These are phyloP conservation scores for Irpex sp. DNA, from an alignment of 1,284 basidiomycete species.

Conservation along the genomic window DNA sequence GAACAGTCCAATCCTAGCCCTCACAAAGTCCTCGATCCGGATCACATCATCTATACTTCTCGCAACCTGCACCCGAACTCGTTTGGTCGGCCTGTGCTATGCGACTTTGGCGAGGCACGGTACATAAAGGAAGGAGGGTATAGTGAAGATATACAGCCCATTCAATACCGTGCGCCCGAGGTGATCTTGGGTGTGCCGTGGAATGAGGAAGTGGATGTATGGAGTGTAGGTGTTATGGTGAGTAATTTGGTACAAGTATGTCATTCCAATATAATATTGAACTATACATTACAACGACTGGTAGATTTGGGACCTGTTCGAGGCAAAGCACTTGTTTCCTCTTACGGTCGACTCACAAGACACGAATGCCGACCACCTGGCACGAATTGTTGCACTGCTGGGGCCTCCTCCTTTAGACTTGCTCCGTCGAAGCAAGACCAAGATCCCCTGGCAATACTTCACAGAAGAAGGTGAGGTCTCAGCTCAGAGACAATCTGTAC, in stretches of 20 bases:
- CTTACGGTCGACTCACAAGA: not conserved
- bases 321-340: not conserved
- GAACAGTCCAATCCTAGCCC: not conserved
- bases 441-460: not conserved
- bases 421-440: not conserved
- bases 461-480: not conserved
- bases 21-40: not conserved
- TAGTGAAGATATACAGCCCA: not conserved
- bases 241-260: not conserved
- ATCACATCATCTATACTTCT: not conserved
- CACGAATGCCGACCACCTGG: not conserved
- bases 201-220: conserved; percentile 18
- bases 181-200: conserved; percentile 14
- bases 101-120: conserved; percentile 6
- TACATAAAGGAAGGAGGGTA: not conserved
- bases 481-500: not conserved
- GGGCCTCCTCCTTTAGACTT: not conserved
- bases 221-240: conserved; percentile 8
- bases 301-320: not conserved
- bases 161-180: conserved; percentile 15
- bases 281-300: too few species aligned
- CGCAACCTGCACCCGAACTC: not conserved
- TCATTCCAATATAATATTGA: not conserved
- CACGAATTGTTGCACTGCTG: not conserved
- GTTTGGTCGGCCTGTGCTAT: not conserved